Evolutionary conservation across 106 monocot genomes (phyloP).

Genomic region (Dactylorhiza incarnata): DNA sequence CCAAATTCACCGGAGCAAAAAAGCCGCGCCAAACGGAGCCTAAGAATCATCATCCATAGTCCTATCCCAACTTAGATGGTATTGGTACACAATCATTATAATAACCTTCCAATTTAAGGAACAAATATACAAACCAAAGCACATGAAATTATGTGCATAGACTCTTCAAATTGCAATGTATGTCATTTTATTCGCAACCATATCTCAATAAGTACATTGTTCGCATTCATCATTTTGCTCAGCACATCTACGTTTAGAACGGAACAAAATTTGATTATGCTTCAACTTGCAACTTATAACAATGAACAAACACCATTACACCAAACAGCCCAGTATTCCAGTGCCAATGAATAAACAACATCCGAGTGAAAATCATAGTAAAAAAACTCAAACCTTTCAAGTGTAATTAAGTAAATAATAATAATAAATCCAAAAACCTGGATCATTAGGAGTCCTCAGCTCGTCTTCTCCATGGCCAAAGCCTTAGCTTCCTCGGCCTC

Average conservation of each 20-base stretch:
- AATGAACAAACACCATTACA: neutral
- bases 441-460: neutral
- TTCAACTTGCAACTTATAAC: neutral
- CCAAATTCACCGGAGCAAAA: no score
- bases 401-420: neutral
- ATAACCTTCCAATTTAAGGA: no score
- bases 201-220: neutral
- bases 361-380: neutral
- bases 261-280: neutral
- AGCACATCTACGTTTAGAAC: neutral
- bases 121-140: no score
- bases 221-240: neutral
- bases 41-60: no score
- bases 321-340: neutral
- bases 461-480: neutral
- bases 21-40: no score
- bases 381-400: constrained; percentile 7
- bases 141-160: no score
- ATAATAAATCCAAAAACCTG: constrained; percentile 8
- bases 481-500: constrained; percentile 27
- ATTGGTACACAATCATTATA: no score
- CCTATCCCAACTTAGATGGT: no score
- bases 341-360: neutral
- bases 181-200: neutral
- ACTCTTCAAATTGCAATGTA: no score